Conservation (phyloP, 495 filamentous ascomycete genomes). For the Talaromyces borbonicus region DNA sequence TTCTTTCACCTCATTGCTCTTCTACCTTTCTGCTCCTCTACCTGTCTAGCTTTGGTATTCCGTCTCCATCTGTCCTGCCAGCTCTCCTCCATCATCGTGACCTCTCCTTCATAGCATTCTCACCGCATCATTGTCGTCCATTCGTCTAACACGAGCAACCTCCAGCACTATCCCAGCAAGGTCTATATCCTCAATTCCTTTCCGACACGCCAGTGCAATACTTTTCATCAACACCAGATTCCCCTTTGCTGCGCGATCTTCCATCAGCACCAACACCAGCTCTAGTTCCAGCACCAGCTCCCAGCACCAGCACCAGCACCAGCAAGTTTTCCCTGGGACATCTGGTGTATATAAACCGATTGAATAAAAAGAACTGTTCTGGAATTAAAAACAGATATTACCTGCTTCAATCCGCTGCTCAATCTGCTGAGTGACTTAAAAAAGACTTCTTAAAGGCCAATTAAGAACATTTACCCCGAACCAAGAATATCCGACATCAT, state of each 20-base stretch:
- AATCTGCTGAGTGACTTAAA: too few relatives aligned
- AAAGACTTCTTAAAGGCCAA: slow-evolving; percentile 36
- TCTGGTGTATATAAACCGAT: slow-evolving; percentile 79
- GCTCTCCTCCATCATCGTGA: slow-evolving; percentile 18
- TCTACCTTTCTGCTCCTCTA: not conserved
- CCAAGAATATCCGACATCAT: slow-evolving; percentile 34
- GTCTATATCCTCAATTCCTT: slow-evolving; percentile 18
- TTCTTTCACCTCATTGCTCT: not conserved
- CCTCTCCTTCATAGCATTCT: slow-evolving; percentile 12
- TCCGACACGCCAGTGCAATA: slow-evolving; percentile 24
- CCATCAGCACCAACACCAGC: slow-evolving; percentile 59
- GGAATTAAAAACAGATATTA: slow-evolving; percentile 33
- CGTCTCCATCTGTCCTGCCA: not conserved
- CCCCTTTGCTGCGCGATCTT: slow-evolving; percentile 9
- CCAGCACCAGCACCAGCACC: slow-evolving; percentile 50
- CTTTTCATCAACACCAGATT: slow-evolving; percentile 60
- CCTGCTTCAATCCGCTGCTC: slow-evolving; percentile 22
- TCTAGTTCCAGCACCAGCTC: slow-evolving; percentile 36
- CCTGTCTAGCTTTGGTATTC: not conserved
- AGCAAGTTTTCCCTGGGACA: slow-evolving; percentile 85
- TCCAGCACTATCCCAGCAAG: slow-evolving; percentile 26
- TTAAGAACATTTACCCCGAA: slow-evolving; percentile 2
- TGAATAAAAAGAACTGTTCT: slow-evolving; percentile 36
- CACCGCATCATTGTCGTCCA: slow-evolving; percentile 14
- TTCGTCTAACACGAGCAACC: slow-evolving; percentile 19